These are phyloP conservation scores for Ambrosia trifida DNA, from an alignment of 129 eudicot genomes.

Conservation along the genomic window DNA sequence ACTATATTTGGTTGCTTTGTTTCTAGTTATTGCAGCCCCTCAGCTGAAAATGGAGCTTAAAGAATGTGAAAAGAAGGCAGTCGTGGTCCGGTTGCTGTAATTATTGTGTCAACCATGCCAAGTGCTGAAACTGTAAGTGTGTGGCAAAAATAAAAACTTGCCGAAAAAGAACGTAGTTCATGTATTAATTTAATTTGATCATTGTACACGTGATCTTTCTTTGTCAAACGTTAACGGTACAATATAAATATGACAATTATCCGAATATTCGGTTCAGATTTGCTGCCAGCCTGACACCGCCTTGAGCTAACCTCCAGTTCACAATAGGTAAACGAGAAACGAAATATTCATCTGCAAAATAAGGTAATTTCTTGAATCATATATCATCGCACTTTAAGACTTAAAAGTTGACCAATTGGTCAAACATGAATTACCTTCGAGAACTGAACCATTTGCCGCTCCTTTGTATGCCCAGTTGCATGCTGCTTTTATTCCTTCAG, in stretches of 20 bases:
- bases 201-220: neutral
- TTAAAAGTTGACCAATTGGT: slow-evolving; percentile 4
- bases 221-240: slow-evolving; percentile 2
- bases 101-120: slow-evolving; percentile 41
- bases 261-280: slow-evolving; percentile 74
- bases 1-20: neutral
- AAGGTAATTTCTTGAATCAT: slow-evolving; percentile 6
- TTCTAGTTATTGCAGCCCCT: slow-evolving; percentile 23
- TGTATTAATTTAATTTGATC: neutral
- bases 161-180: neutral
- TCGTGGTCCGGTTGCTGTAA: neutral
- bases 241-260: slow-evolving; percentile 24
- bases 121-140: slow-evolving; percentile 18
- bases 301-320: slow-evolving; percentile 77
- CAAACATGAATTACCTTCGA: slow-evolving; percentile 47
- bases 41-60: slow-evolving; percentile 6
- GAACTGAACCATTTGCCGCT: slow-evolving; percentile 62
- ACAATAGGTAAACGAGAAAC: slow-evolving; percentile 68
- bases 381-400: neutral
- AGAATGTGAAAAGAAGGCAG: too few species aligned
- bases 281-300: slow-evolving; percentile 86
- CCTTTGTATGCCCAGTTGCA: slow-evolving; percentile 92
- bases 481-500: slow-evolving; percentile 88
- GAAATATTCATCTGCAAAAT: slow-evolving; percentile 73
- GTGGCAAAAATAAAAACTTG: slow-evolving; percentile 14